Base-by-base conservation (phyloP, 345 rosid genomes). In the Aethionema arabicum region DNA sequence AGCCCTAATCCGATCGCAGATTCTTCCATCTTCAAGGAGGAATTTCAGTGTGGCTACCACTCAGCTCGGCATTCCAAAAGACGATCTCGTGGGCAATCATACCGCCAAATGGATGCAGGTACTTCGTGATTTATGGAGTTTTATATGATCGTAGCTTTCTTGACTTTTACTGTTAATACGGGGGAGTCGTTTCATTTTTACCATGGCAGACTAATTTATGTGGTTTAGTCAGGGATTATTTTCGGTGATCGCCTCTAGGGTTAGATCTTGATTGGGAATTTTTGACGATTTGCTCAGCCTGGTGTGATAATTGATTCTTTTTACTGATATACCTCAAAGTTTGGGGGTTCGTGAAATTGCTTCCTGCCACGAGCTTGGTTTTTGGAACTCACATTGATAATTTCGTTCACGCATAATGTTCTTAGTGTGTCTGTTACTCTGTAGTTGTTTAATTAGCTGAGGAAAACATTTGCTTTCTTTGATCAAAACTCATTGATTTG, bases 91-190 rank as follows among this genome's bases (percentile, higher is more conserved):
- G 0, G 69, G 96, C 63, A 76, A 74, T 8, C 96, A 89, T 70
- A 89, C 96, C 32, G 90, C 95, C 64, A 89, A 86, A 82, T 89
- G 96, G 96, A 89, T 89, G 96, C 95, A 89, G 96, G 96, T 89
- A 59, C 14, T 29, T 32, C 6, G 1, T 7, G 36, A 32, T 47
- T 7, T 5, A 27, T 9, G 3, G 55, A 12, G 4, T 51, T 2
- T 1, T 32, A 27, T 33, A 5, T 21, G 1, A 16, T 41, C 45
- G 40, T 46, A 29, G 3, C 6, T 40, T 16, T 10, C 4, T 12
- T 32, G 12, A 21, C n/a, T 41, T 41, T 35, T 46, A 6, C 49
- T 10, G n/a, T 30, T 1, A 33, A 63, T 40, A 30, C 6, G 8
- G 40, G 12, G 31, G 10, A 0, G 27, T 39, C 2, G 7, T 5